Percentiles rank a stretch among this genome's conserved stretches.
Evolutionary conservation across 306 rosid genomes (phyloP).

Genomic region (Geum urbanum): DNA sequence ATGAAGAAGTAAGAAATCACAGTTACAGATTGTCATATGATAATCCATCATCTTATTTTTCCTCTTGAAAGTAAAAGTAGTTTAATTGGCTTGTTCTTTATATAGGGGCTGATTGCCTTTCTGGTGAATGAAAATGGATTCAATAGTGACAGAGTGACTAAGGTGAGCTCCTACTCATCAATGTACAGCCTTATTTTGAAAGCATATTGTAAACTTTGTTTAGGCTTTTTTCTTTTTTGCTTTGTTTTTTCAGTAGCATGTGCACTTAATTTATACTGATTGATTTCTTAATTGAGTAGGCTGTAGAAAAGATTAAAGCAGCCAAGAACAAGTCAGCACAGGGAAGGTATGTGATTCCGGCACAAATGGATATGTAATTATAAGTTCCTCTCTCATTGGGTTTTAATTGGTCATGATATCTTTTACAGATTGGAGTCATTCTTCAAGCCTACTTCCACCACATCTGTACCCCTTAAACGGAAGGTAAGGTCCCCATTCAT

Average conservation of each 20-base stretch:
- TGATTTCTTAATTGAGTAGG: conserved; percentile 48
- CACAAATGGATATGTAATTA: conserved; percentile 8
- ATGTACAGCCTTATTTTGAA: conserved; percentile 19
- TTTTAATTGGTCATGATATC: conserved; percentile 11
- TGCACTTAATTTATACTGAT: conserved; percentile 11
- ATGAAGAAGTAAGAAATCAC: conserved; percentile 64
- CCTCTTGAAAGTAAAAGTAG: conserved; percentile 26
- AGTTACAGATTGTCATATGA: conserved; percentile 23
- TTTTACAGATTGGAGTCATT: conserved; percentile 78
- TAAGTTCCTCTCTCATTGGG: conserved; percentile 11
- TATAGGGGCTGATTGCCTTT: conserved; percentile 72
- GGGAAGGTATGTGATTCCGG: conserved; percentile 65
- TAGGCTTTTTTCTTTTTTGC: too few relatives aligned
- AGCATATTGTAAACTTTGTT: conserved; percentile 10
- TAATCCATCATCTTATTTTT: conserved; percentile 6
- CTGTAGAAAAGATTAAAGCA: conserved; percentile 91
- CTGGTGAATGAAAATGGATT: conserved; percentile 94
- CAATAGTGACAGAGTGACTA: conserved; percentile 80
- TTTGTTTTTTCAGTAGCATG: neutral
- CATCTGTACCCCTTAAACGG: conserved; percentile 69
- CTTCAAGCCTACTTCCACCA: conserved; percentile 65
- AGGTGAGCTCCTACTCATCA: conserved; percentile 45
- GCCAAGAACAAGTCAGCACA: conserved; percentile 91
- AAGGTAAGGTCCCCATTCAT: conserved; percentile 50
- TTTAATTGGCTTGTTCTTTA: conserved; percentile 25